phyloP scores from a whole-genome alignment of 768 basidiomycete species.

The Exidia glandulosa region DNA sequence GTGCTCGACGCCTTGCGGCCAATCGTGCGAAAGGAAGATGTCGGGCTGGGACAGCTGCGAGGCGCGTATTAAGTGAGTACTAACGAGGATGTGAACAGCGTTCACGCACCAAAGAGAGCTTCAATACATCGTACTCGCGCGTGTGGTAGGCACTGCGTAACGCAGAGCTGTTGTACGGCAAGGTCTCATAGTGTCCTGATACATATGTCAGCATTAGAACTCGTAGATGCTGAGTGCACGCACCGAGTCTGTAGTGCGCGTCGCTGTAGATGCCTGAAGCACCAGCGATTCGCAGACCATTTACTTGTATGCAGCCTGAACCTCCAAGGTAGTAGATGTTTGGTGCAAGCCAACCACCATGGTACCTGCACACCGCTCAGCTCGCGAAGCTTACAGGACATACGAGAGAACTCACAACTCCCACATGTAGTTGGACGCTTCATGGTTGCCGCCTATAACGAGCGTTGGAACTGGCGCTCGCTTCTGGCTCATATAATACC shows the following conservation, averaged over 20 bases:
- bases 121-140: slow-evolving; percentile 72
- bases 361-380: slow-evolving; percentile 46
- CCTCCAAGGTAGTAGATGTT: slow-evolving; percentile 95
- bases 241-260: slow-evolving; percentile 58
- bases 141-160: slow-evolving; percentile 86
- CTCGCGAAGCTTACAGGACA: neutral
- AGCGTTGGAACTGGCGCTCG: slow-evolving; percentile 81
- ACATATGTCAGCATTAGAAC: neutral
- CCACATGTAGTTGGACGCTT: slow-evolving; percentile 94
- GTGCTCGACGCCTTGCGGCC: slow-evolving; percentile 80
- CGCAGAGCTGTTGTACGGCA: slow-evolving; percentile 65
- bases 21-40: slow-evolving; percentile 93
- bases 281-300: slow-evolving; percentile 82
- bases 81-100: neutral
- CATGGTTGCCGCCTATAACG: slow-evolving; percentile 96
- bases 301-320: slow-evolving; percentile 79
- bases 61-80: neutral
- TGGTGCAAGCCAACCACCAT: slow-evolving; percentile 93
- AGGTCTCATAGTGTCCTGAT: slow-evolving; percentile 58
- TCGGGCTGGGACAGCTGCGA: slow-evolving; percentile 46
- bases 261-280: slow-evolving; percentile 85
- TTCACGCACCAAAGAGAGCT: slow-evolving; percentile 43
- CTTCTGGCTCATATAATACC: slow-evolving; percentile 80
- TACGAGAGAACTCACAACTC: slow-evolving; percentile 55
- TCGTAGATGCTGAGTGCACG: slow-evolving; percentile 3